These are phyloP conservation scores for Lentithecium fluviatile DNA, from an alignment of 495 filamentous ascomycete species.

Conservation along the genomic window DNA sequence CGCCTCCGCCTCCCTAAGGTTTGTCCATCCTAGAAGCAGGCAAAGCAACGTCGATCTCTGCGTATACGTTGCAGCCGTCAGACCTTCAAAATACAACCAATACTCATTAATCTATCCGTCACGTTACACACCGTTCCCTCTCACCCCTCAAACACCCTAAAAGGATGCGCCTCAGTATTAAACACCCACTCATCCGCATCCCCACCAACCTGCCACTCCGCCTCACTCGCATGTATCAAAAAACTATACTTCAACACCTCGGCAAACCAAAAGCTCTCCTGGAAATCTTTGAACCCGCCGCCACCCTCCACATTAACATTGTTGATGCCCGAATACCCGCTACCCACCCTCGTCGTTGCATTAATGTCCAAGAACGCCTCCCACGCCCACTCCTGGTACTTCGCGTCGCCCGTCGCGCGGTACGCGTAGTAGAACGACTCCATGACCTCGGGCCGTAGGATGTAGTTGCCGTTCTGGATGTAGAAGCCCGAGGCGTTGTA, in stretches of 20 bases:
- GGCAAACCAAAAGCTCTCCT: slow-evolving; percentile 90
- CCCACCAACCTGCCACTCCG: slow-evolving; percentile 64
- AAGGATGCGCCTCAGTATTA: slow-evolving; percentile 83
- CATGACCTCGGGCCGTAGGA: slow-evolving; percentile 79
- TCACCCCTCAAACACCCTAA: slow-evolving; percentile 63
- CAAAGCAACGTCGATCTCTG: too few relatives aligned
- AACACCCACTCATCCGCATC: slow-evolving; percentile 67
- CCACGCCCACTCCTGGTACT: slow-evolving; percentile 69
- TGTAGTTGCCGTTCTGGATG: slow-evolving; percentile 60
- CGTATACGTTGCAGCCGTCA: too few relatives aligned
- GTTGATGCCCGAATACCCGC: slow-evolving; percentile 63
- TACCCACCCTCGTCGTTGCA: slow-evolving; percentile 58
- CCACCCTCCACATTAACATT: slow-evolving; percentile 67
- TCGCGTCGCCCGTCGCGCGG: slow-evolving; percentile 65
- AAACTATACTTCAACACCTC: slow-evolving; percentile 88
- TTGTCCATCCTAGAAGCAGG: too few relatives aligned
- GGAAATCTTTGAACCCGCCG: slow-evolving; percentile 59
- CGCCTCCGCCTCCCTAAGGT: too few relatives aligned
- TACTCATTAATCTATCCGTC: too few relatives aligned
- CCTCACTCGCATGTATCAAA: slow-evolving; percentile 60
- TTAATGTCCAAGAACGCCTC: slow-evolving; percentile 73
- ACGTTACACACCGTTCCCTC: too few relatives aligned
- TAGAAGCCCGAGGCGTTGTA: slow-evolving; percentile 71
- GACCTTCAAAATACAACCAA: too few relatives aligned
- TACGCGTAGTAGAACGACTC: slow-evolving; percentile 90